Evolutionary conservation across 2,329 filamentous ascomycete genomes (phyloP), one percentile per base, ranked within the genome.

Genomic region (Mycosphaerella arachidis): DNA sequence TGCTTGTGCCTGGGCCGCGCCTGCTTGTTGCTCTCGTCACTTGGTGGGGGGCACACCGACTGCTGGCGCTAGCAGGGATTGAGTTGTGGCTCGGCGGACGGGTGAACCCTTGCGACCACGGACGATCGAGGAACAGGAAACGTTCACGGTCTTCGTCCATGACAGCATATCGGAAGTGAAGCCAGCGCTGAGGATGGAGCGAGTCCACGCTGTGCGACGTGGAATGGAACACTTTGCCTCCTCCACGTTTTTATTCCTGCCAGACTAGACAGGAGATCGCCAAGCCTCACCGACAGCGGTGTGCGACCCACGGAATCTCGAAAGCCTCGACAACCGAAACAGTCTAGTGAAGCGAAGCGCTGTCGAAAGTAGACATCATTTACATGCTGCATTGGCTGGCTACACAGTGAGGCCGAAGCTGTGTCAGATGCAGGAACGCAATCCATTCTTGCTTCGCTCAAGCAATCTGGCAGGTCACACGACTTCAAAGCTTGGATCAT

Each of bases 91-190:
- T 45, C 43, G 53, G 35, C n/a, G 30, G 35, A 40, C 9, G 30
- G 18, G 40, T 43, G 35, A 16, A n/a, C 12, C 37, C 45, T 48
- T 35, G 27, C 27, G 7, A 52, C 30, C 24, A 30, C n/a, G 50
- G 45, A 43, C 43, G 54, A 48, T 56, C 54, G 54, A 56, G 54
- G 54, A 56, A 56, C 54, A 56, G 54, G 54, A 33, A 40, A 48
- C 46, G 40, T 43, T 48, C 18, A 35, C 31, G 12, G 31, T 12
- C 31, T 8, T 12, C 5, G 8, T 16, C 24, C 6, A 7, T 35
- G 40, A 33, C n/a, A 30, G 24, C 54, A 48, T 48, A 45, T 48
- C 43, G 54, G 54, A 56, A 48, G 54, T 6, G 40, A 48, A 56
- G 54, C 54, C 54, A 48, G 24, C 30, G 6, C 5, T 18, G 4